Conservation (phyloP, 2,329 filamentous ascomycete species). For the Pseudogymnoascus sp. region DNA sequence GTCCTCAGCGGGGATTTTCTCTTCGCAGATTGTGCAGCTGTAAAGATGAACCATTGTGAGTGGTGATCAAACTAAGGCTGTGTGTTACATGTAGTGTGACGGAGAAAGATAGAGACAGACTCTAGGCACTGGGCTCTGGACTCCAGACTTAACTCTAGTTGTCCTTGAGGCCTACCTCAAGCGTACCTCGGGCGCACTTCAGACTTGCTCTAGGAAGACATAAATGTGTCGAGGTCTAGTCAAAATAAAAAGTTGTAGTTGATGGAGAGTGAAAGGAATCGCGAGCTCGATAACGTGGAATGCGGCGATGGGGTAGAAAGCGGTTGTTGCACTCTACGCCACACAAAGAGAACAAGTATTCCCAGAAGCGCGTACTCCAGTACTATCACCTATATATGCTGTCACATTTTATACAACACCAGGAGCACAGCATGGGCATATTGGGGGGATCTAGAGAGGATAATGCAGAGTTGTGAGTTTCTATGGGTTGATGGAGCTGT, state of each 20-base stretch:
- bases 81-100: background rate
- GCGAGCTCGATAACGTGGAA: background rate
- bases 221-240: background rate
- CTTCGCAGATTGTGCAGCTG: background rate
- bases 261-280: background rate
- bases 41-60: background rate
- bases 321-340: no score
- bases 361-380: background rate
- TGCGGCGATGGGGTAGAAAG: background rate
- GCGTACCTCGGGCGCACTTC: background rate
- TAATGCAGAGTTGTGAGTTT: background rate
- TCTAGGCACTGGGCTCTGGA: no score
- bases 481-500: background rate
- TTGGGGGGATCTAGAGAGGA: background rate
- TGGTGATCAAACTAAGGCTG: background rate
- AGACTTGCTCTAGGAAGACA: background rate
- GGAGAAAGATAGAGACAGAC: background rate
- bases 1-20: background rate
- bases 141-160: no score
- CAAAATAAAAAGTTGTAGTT: background rate
- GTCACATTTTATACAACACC: background rate
- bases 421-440: background rate
- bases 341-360: no score
- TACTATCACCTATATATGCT: background rate
- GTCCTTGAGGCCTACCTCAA: background rate